Percentiles rank a stretch among this genome's conserved stretches.
phyloP scores from a whole-genome alignment of 2,329 filamentous ascomycete genomes.

The Diaporthe destruens region DNA sequence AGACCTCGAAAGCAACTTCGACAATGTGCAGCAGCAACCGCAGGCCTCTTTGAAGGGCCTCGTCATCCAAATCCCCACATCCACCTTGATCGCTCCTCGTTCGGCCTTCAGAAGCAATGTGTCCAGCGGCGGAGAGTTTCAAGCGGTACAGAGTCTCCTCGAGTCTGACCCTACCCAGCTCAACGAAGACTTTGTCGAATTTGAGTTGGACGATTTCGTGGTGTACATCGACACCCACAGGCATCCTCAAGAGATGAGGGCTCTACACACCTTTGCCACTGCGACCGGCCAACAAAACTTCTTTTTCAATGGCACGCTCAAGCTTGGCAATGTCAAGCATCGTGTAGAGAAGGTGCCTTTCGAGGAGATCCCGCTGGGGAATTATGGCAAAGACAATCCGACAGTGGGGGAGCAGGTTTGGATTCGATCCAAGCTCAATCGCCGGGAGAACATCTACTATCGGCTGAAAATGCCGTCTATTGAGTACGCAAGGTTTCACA shows the following conservation, averaged over 20 bases:
- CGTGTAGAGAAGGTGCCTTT: slow-evolving; percentile 72
- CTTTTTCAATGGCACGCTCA: slow-evolving; percentile 73
- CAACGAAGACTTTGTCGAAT: slow-evolving; percentile 56
- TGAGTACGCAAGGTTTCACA: slow-evolving; percentile 73
- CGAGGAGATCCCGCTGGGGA: slow-evolving; percentile 71
- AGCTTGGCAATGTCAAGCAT: slow-evolving; percentile 53
- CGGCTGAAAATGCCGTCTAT: slow-evolving; percentile 65
- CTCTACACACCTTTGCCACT: slow-evolving; percentile 65
- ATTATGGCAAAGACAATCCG: slow-evolving; percentile 67
- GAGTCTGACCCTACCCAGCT: slow-evolving; percentile 40
- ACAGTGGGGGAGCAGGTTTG: slow-evolving; percentile 70
- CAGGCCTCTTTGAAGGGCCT: background rate
- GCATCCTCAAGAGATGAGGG: slow-evolving; percentile 64
- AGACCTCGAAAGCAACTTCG: slow-evolving; percentile 3
- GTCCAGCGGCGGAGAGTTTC: slow-evolving; percentile 46
- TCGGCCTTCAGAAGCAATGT: slow-evolving; percentile 47
- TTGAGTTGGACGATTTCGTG: slow-evolving; percentile 69
- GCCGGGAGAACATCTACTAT: slow-evolving; percentile 69
- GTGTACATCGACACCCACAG: slow-evolving; percentile 61
- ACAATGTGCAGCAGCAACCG: slow-evolving; percentile 11
- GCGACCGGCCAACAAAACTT: slow-evolving; percentile 53
- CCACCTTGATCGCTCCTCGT: slow-evolving; percentile 47
- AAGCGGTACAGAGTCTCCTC: slow-evolving; percentile 51
- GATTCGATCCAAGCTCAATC: slow-evolving; percentile 68
- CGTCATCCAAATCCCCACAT: slow-evolving; percentile 45